Conservation (phyloP, 345 rosid genomes). For the Toxicodendron radicans region DNA sequence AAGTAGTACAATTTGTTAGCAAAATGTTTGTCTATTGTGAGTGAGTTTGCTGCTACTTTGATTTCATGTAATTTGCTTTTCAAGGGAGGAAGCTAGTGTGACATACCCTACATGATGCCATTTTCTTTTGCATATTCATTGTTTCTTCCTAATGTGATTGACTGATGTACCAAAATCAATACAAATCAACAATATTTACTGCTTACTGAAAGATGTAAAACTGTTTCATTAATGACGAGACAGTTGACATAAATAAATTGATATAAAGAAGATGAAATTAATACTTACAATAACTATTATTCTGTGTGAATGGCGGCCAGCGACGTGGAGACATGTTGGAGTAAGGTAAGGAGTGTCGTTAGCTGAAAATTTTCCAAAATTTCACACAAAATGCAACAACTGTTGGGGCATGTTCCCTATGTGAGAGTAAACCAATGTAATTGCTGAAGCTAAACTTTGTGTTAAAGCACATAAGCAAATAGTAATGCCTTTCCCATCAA, state of each 20-base stretch:
- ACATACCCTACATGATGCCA: neutral
- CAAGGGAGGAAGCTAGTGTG: neutral
- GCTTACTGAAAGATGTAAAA: too few species aligned
- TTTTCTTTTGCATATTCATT: neutral
- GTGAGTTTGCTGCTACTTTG: constrained; percentile 10
- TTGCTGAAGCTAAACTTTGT: neutral
- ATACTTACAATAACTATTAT: too few species aligned
- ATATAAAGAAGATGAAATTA: too few species aligned
- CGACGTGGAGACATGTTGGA: constrained; percentile 12
- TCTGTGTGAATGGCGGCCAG: neutral
- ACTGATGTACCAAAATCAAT: too few species aligned
- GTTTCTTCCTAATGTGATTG: neutral
- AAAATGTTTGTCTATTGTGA: constrained; percentile 14
- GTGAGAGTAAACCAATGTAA: constrained; percentile 1
- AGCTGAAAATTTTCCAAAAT: neutral
- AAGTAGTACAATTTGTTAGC: neutral
- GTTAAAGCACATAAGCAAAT: neutral
- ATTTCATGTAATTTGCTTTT: constrained; percentile 7
- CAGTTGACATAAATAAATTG: too few species aligned
- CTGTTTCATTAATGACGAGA: too few species aligned
- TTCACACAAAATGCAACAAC: neutral
- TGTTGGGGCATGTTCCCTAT: neutral
- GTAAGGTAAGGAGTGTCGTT: neutral
- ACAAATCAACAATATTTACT: too few species aligned
- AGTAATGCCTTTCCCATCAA: neutral